Evolutionary conservation across 495 filamentous ascomycete species (phyloP), one percentile per base, ranked within the genome.

Genomic region (Trypethelium eluteriae): DNA sequence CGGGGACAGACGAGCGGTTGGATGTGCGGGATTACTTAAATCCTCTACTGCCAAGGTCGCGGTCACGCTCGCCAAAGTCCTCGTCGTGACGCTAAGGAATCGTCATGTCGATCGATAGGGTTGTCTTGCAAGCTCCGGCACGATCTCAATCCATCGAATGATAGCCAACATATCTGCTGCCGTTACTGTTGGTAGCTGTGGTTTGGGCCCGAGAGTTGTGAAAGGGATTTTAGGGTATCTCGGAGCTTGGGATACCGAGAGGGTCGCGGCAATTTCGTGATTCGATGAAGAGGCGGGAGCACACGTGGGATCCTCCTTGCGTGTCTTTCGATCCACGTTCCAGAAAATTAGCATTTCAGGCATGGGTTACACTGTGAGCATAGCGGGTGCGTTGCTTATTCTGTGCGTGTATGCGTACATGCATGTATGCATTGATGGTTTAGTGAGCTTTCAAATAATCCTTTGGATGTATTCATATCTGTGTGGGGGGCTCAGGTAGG

Each of bases 181-280:
- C 32, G 53, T 59, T 7, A 59, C 25, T 18, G 32, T 18, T 25
- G 25, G 25, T 25, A 25, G 25, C 25, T 25, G 34, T 53, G 11
- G 18, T 36, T 59, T 18, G 32, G 7, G 32, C 34, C 36, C 32
- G 25, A 7, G 36, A 18, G 5, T 35, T 25, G 49, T 36, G 32
- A 36, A 36, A 3, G n/a, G 53, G 25, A 59, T 10, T 35, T 4
- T 36, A 36, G 36, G 11, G n/a, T 3, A 59, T 35, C 11, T 32
- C 32, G 53, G 11, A 4, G 3, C 32, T 59, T 36, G 34, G 32
- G n/a, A 14, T 18, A 53, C 6, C 36, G 53, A 9, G 5, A 36
- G 11, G 32, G 53, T 36, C 36, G 53, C 53, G 53, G 53, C 6
- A 59, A 59, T 59, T 59, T 59, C 2, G 32, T 59, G 53, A 59